Evolutionary conservation across 345 rosid genomes (phyloP).

Genomic region (Kandelia obovata): DNA sequence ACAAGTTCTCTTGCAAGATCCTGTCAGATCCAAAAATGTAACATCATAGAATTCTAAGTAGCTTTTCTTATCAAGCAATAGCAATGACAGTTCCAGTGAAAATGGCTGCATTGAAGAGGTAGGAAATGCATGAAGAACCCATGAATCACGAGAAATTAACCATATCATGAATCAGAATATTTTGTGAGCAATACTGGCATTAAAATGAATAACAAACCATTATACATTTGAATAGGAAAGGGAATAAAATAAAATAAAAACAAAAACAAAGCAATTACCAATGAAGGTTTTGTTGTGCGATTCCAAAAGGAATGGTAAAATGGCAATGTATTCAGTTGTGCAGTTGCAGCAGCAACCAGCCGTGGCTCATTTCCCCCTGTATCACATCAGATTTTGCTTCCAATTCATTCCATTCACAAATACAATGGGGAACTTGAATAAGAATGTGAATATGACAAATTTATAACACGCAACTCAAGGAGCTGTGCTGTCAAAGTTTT

Average conservation of each 20-base stretch:
- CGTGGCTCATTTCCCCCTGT: constrained; percentile 91
- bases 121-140: constrained; percentile 1
- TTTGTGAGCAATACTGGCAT: not conserved
- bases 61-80: constrained; percentile 6
- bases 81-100: constrained; percentile 3
- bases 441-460: not conserved
- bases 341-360: constrained; percentile 79
- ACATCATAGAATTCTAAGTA: constrained; percentile 6
- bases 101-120: not conserved
- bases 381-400: constrained; percentile 6
- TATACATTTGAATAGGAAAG: not conserved
- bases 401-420: not conserved
- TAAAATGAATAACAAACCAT: too few species aligned
- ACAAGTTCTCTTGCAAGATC: constrained; percentile 92
- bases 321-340: constrained; percentile 72
- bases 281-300: constrained; percentile 88
- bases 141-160: not conserved
- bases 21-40: constrained; percentile 36
- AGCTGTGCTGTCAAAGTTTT: too few species aligned
- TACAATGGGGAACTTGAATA: not conserved
- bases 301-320: constrained; percentile 99
- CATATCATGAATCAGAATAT: not conserved
- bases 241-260: not conserved
- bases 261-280: constrained; percentile 43
- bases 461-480: too few species aligned